Conservation (phyloP, 495 filamentous ascomycete species). For the Sordaria brevicollis region DNA sequence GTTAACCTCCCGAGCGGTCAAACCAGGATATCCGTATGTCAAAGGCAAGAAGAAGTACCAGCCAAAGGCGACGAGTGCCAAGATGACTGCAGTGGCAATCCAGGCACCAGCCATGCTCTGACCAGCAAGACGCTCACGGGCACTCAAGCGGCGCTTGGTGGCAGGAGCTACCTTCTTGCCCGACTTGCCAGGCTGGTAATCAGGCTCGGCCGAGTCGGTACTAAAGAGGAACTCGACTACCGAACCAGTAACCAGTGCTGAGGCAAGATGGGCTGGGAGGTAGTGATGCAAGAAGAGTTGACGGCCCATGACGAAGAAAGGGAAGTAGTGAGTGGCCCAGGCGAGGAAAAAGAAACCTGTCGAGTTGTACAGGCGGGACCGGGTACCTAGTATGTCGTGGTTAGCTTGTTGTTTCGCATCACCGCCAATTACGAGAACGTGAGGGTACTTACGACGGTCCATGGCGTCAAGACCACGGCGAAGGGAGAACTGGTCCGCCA, state of each 20-base stretch:
- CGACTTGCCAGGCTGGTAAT: conserved; percentile 38
- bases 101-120: conserved; percentile 70
- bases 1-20: conserved; percentile 68
- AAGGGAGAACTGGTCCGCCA: conserved; percentile 85
- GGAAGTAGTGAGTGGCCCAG: conserved; percentile 95
- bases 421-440: not conserved
- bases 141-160: conserved; percentile 48
- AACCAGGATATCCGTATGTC: conserved; percentile 91
- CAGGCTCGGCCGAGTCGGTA: conserved; percentile 57
- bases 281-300: conserved; percentile 98
- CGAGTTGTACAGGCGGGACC: conserved; percentile 90
- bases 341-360: conserved; percentile 98
- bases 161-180: conserved; percentile 36
- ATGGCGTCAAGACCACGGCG: conserved; percentile 87
- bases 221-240: conserved; percentile 95
- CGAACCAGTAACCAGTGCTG: conserved; percentile 89
- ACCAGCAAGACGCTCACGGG: conserved; percentile 68
- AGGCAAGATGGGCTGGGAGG: conserved; percentile 87
- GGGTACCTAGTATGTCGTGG: conserved; percentile 49
- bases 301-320: conserved; percentile 95
- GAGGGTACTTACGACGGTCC: conserved; percentile 68
- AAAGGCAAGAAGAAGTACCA: conserved; percentile 92
- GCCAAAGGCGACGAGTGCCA: conserved; percentile 58
- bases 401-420: conserved; percentile 10
- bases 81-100: conserved; percentile 62